phyloP scores from a whole-genome alignment of 768 basidiomycete genomes.

The Leccinum boreale region DNA sequence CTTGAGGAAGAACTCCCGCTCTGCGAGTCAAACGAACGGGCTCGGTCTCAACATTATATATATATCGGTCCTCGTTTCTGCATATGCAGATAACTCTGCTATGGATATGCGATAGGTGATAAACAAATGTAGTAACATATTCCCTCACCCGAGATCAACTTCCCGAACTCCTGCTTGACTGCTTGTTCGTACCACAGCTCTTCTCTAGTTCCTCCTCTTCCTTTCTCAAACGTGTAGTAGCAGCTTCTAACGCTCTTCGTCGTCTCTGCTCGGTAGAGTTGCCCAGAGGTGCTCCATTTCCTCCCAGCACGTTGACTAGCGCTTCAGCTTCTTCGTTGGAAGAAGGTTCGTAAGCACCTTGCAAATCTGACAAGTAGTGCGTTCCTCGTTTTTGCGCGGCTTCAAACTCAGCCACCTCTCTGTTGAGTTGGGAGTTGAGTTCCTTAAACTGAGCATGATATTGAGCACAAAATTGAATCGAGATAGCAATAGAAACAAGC shows the following conservation, averaged over 20 bases:
- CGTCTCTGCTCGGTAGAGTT: constrained; percentile 62
- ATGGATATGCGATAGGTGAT: not conserved
- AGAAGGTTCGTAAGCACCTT: constrained; percentile 48
- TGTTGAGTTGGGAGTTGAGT: constrained; percentile 70
- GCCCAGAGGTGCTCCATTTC: constrained; percentile 22
- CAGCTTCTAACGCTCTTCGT: constrained; percentile 53
- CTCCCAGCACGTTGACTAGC: constrained; percentile 53
- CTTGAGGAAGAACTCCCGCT: too few relatives aligned
- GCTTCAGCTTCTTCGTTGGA: constrained; percentile 58
- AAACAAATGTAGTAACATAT: too few relatives aligned
- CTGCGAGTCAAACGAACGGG: too few relatives aligned
- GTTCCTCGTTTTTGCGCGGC: constrained; percentile 48
- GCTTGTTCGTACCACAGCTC: constrained; percentile 57
- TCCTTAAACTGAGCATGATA: constrained; percentile 63
- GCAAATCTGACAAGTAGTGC: constrained; percentile 42
- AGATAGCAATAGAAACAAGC: not conserved
- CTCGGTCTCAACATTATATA: too few relatives aligned
- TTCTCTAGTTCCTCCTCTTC: constrained; percentile 73
- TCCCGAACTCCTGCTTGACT: not conserved
- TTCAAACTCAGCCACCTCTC: constrained; percentile 70
- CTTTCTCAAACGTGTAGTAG: constrained; percentile 53
- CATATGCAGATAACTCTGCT: too few relatives aligned
- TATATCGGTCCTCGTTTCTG: too few relatives aligned
- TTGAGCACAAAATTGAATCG: not conserved
- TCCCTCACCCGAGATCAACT: not conserved